Base-by-base conservation (phyloP, 164 flowering plant species). In the Brasenia schreberi region DNA sequence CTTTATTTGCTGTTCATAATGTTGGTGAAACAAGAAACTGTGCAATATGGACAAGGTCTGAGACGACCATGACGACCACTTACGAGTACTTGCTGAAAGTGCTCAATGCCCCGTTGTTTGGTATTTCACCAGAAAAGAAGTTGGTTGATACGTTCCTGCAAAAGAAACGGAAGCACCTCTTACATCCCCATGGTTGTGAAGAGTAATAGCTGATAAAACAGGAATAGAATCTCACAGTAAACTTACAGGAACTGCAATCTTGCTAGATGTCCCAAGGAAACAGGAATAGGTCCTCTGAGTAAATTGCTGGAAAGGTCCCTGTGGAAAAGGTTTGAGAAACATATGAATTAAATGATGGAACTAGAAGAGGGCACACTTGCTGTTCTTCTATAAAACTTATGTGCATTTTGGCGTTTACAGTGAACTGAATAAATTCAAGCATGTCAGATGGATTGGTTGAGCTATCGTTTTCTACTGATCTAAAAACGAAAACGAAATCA, bases 291-390 rank as follows among this genome's bases (percentile, higher is more conserved):
- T 62, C 99, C 97, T 70, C 76, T 87, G 10, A 95, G 74, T 14
- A 85, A 80, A 78, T 95, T 95, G 83, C 96, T 92, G 42, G 99
- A 95, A 52, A 95, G 75, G 74, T 95, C 97, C 87, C 99, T 95
- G 68, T 70, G 77, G 59, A 63, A 19, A 52, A 58, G 23, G 33
- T n/a, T 16, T 23, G 27, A 23, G 27, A 23, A 23, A 23, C 2
- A 27, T 19, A 4, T 58, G 45, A 19, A 43, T 62, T 44, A 52
- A 39, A 27, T 42, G 7, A 7, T 45, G 53, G 53, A 7, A 7
- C 53, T 45, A 7, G 11, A 45, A 45, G 12, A 45, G 53, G 53
- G 53, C 7, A 7, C 53, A 45, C 7, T 45, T 7, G 0, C 7
- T 7, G 5, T 45, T 12, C 12, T 45, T 45, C 11, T 45, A 45